Evolutionary conservation across 164 flowering plant species (phyloP), one percentile per base, ranked within the genome.

Genomic region (Sedum album): DNA sequence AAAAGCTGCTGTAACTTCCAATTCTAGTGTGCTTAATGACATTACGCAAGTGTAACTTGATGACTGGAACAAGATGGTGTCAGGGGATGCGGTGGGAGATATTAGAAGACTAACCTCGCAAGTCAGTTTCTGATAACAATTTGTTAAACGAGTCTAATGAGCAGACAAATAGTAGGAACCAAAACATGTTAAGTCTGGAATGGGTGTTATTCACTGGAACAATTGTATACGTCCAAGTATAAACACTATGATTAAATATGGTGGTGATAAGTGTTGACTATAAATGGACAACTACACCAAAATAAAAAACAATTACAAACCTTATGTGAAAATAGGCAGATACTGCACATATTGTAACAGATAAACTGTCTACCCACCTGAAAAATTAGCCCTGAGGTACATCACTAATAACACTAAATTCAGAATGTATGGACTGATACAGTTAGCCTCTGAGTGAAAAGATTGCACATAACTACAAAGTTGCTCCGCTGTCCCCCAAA

Each of bases 401-500:
- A 51, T 21, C 57, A 23, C 28, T 21, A 23, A 53, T 6, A 53
- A 23, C 9, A 18, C 6, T 7, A 26, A 51, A 26, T 31, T 14
- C 15, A 9, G 17, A 5, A 26, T 9, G 31, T 8, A 26, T 8
- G 9, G 61, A 26, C 61, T 23, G 61, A 57, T n/a, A 57, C 5
- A 0, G 62, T 14, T 57, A 33, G 33, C 62, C 62, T 13, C 20
- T 11, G 20, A 57, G 33, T 26, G 33, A 13, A 28, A 57, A 7
- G 17, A 26, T 57, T 11, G 6, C 33, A 13, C 33, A 0, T 7
- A 4, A 30, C n/a, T 57, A 57, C 62, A 57, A 57, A 4, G 62
- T 57, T 57, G 62, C 62, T 57, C 62, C 62, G 15, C 33, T 26
- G 8, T 57, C 62, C 20, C 62, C 62, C 33, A 57, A 28, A 28